A percentile compares a stretch with the other conserved stretches of the same genome.
Conservation (phyloP, 352 stramenopile genomes). For the Phytophthora citricola region DNA sequence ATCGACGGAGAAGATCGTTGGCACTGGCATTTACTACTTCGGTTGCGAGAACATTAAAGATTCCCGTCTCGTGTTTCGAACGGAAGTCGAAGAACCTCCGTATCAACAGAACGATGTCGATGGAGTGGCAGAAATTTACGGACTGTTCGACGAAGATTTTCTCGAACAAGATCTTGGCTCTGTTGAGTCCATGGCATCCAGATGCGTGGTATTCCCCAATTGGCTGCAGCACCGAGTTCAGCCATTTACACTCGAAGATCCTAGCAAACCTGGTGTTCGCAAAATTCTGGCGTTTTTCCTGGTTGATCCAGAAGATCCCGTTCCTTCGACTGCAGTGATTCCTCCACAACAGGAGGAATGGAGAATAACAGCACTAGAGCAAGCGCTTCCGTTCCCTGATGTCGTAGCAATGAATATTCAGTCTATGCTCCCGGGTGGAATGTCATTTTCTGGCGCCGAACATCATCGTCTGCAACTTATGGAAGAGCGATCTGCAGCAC, state of each 20-base stretch:
- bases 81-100: slow-evolving; percentile 30
- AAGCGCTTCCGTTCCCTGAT: slow-evolving; percentile 9
- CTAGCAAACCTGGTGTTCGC: slow-evolving; percentile 34
- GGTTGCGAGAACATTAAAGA: slow-evolving; percentile 52
- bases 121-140: slow-evolving; percentile 43
- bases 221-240: slow-evolving; percentile 51
- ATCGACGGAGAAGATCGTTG: slow-evolving; percentile 47
- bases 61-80: slow-evolving; percentile 47
- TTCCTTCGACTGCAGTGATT: slow-evolving; percentile 47
- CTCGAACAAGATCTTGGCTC: slow-evolving; percentile 42
- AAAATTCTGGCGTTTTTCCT: slow-evolving; percentile 67
- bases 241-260: slow-evolving; percentile 51
- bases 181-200: slow-evolving; percentile 27
- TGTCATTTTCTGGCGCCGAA: slow-evolving; percentile 34
- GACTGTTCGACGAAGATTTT: slow-evolving; percentile 20
- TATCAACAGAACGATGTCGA: slow-evolving; percentile 44
- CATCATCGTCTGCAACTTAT: slow-evolving; percentile 36
- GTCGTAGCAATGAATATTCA: slow-evolving; percentile 17
- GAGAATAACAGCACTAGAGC: slow-evolving; percentile 18
- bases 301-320: slow-evolving; percentile 37
- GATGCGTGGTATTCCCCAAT: slow-evolving; percentile 56
- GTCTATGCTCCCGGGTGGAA: slow-evolving; percentile 27
- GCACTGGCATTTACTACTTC: slow-evolving; percentile 63
- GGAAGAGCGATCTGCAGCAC: slow-evolving; percentile 25
- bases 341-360: slow-evolving; percentile 51